phyloP scores from a whole-genome alignment of 257 asterid species.

The Forsythia viridissima region DNA sequence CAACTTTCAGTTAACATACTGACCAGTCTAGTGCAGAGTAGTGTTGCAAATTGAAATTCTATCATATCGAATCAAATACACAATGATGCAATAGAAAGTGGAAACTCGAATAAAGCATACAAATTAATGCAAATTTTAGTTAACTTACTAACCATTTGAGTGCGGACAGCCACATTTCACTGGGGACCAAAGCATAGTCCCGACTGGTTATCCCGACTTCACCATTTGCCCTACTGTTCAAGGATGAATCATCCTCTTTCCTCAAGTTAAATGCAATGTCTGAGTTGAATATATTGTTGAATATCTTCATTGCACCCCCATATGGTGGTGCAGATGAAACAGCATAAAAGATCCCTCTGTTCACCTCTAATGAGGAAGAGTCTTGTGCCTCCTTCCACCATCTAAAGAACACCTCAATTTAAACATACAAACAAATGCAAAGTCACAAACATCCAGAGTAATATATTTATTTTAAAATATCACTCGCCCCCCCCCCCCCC shows the following conservation, averaged over 20 bases:
- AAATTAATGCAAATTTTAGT: not conserved
- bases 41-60: constrained; percentile 7
- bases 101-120: not conserved
- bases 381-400: constrained; percentile 99
- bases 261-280: constrained; percentile 75
- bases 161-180: constrained; percentile 81
- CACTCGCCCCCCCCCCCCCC: no score
- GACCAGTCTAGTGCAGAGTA: constrained; percentile 7
- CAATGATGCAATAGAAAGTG: not conserved
- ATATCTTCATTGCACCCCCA: constrained; percentile 87
- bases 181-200: constrained; percentile 88
- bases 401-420: constrained; percentile 40
- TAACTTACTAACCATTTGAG: constrained; percentile 64
- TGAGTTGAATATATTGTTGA: constrained; percentile 76
- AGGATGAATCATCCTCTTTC: constrained; percentile 61
- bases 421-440: constrained; percentile 18
- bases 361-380: constrained; percentile 47
- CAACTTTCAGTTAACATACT: constrained; percentile 17
- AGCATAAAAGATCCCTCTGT: constrained; percentile 61
- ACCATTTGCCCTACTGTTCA: constrained; percentile 47
- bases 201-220: constrained; percentile 74
- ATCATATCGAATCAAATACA: constrained; percentile 12
- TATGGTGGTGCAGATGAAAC: constrained; percentile 63
- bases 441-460: not conserved
- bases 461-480: not conserved